Evolutionary conservation across 495 filamentous ascomycete genomes (phyloP).

Genomic region (Penicillium crystallinum): DNA sequence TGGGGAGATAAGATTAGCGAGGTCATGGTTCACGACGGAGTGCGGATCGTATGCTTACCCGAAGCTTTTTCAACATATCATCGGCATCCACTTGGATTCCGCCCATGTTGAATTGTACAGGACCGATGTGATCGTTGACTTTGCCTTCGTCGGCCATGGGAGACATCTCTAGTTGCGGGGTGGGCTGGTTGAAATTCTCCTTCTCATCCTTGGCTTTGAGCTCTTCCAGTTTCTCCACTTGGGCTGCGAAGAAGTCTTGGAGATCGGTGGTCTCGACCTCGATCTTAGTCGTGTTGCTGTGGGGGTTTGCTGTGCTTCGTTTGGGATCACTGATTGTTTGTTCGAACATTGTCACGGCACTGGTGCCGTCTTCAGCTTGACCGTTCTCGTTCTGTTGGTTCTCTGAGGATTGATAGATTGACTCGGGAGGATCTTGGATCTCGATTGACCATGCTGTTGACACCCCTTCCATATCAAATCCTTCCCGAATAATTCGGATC

Average conservation of each 20-base stretch:
- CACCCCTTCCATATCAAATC: constrained; percentile 84
- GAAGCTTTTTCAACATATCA: constrained; percentile 84
- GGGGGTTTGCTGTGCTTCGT: constrained; percentile 48
- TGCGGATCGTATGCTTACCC: constrained; percentile 49
- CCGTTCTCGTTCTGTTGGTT: constrained; percentile 15
- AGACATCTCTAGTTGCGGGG: constrained; percentile 42
- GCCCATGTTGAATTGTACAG: constrained; percentile 95
- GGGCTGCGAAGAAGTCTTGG: constrained; percentile 70
- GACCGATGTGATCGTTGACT: constrained; percentile 86
- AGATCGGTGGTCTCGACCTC: constrained; percentile 73
- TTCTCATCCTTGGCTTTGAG: constrained; percentile 61
- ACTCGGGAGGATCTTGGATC: constrained; percentile 53
- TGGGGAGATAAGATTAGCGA: constrained; percentile 16
- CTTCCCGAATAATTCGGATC: constrained; percentile 88
- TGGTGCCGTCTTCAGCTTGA: constrained; percentile 39
- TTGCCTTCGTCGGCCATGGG: constrained; percentile 49
- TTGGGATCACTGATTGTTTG: constrained; percentile 70
- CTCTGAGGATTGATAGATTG: constrained; percentile 20
- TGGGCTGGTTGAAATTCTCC: constrained; percentile 35
- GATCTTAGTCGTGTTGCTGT: constrained; percentile 41
- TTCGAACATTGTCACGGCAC: constrained; percentile 70
- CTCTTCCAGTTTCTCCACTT: constrained; percentile 67
- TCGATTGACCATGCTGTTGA: constrained; percentile 82
- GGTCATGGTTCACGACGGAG: not conserved
- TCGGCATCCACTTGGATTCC: constrained; percentile 96